phyloP scores from a whole-genome alignment of 2,329 filamentous ascomycete genomes.

The Arthroderma sp. region DNA sequence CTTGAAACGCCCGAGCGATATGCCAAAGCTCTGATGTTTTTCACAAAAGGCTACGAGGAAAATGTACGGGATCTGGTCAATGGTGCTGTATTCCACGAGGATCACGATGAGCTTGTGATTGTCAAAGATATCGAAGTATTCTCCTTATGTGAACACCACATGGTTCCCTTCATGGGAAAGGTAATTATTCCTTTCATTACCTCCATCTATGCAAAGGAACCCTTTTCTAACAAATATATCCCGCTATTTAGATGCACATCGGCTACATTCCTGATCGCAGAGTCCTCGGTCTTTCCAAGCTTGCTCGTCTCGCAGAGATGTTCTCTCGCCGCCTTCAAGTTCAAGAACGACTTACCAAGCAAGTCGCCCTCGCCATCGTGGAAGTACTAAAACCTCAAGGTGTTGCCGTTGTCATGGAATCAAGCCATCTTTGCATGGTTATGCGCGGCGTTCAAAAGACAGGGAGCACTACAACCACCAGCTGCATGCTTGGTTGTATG shows the following conservation, averaged over 20 bases:
- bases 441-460: conserved; percentile 98
- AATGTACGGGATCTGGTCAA: conserved; percentile 88
- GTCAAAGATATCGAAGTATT: conserved; percentile 96
- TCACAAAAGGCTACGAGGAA: conserved; percentile 94
- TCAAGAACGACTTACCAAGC: conserved; percentile 89
- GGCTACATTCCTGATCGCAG: conserved; percentile 88
- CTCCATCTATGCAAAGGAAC: background rate
- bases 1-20: conserved; percentile 68
- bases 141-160: conserved; percentile 89
- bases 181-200: conserved; percentile 35
- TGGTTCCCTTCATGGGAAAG: conserved; percentile 94
- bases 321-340: conserved; percentile 88
- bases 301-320: conserved; percentile 94
- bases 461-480: conserved; percentile 74
- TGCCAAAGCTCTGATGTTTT: conserved; percentile 87
- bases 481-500: conserved; percentile 95
- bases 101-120: conserved; percentile 93
- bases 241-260: conserved; percentile 74
- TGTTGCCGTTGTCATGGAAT: conserved; percentile 95
- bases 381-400: conserved; percentile 89
- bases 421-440: conserved; percentile 93
- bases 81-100: conserved; percentile 86
- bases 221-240: conserved; percentile 10
- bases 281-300: conserved; percentile 89
- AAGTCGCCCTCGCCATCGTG: conserved; percentile 86